Evolutionary conservation across 2,329 filamentous ascomycete species (phyloP), one percentile per base, ranked within the genome.

Genomic region (Stemphylium lycopersici): DNA sequence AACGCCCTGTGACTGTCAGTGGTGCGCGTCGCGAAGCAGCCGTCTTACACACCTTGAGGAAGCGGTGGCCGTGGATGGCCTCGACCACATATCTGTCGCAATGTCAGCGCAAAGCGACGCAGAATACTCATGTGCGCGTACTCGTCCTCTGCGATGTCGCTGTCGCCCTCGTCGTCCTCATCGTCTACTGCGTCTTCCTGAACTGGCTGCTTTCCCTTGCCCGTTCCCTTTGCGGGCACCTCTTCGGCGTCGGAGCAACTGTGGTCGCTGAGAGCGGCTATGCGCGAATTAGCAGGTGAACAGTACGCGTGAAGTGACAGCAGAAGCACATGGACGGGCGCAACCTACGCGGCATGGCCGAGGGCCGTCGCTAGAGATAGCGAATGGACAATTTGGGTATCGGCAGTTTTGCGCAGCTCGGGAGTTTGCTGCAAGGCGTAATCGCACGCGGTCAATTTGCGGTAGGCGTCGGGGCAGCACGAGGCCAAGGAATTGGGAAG

Each of bases 81-180:
- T 93, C 89, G 4, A 95, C 90, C 12, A 90, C 83, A 65, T 84
- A 93, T 68, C 88, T 90, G 60, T 71, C 52, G 43, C 56, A 48
- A 8, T 66, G 60, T 72, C 48, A 76, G 65, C 54, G 8, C 46
- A 33, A 55, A 38, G 48, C 48, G 31, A 41, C 20, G 32, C 20
- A 18, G 11, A 24, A 44, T 12, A 46, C 29, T 8, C 15, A 13
- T 26, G 7, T 80, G 84, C 29, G 81, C 79, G 18, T 82, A 76
- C 4, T 75, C 77, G 47, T 68, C 73, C 8, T 76, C 73, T 1
- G 69, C 69, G 1, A 68, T 69, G 0, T 69, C 67, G 5, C 68
- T 65, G 2, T 66, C 66, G n/a, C n/a, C n/a, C n/a, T 81, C 26
- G 13, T 49, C 78, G 12, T 76, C 72, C 0, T 71, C 69, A 2